Evolutionary conservation across 2,329 filamentous ascomycete species (phyloP), one percentile per base, ranked within the genome.

Genomic region (Fusarium anthophilum): DNA sequence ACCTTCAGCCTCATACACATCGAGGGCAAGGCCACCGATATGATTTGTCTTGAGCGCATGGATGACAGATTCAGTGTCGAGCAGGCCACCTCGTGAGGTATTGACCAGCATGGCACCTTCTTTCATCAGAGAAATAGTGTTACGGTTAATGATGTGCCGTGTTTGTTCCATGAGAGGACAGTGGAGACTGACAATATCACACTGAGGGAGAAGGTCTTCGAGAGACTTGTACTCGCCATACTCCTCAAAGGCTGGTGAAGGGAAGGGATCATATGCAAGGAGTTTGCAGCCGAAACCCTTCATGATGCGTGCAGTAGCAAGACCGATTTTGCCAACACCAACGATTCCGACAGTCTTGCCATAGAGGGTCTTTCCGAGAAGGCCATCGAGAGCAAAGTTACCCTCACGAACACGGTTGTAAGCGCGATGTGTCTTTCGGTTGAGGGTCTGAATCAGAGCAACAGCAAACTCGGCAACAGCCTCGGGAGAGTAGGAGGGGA

Each of bases 401-500:
- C 89, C 90, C 80, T 93, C 90, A 48, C 91, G 88, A 26, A 92
- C 91, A 32, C 91, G 89, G 79, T 91, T 91, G 81, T 91, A 92
- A 7, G 91, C 90, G 28, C 90, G 88, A 79, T 93, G 91, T 20
- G 89, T 92, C 78, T 91, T 89, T 48, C 91, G 89, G 79, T 92
- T 91, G 48, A 93, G 84, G 3, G 91, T 91, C 83, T 92, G 90
- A 60, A 92, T 84, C 68, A 93, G 84, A 4, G 90, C 89, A n/a
- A 93, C 87, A 45, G 90, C 87, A 77, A 92, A 93, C 84, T 93
- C 91, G 73, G 91, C 91, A 6, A 93, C 91, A 5, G 91, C 89
- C 80, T 93, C 89, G 66, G 91, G 91, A 13, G 90, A 91, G 82
- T 93, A 93, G 7, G 89, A 87, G 3, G 91, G 91, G 39, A 93